Percentiles rank a stretch among this genome's conserved stretches.
Conservation (phyloP, 2,329 filamentous ascomycete species). For the Ascochyta lentis region DNA sequence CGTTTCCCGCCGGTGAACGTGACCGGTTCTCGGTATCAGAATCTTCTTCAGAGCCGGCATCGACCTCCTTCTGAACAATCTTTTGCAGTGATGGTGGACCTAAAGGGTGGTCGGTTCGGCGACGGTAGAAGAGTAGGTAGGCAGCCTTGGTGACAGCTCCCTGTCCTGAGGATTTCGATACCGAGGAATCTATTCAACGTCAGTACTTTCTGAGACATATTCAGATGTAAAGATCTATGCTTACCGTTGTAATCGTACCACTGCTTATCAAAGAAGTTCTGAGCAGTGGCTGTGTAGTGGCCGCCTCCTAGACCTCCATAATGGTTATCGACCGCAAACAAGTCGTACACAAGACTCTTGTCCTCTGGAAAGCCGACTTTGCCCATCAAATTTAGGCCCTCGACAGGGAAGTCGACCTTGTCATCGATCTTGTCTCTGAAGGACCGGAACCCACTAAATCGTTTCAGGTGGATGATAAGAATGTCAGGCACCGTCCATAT, state of each 20-base stretch:
- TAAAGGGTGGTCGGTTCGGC: slow-evolving; percentile 76
- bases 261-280: slow-evolving; percentile 84
- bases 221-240: not conserved
- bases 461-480: slow-evolving; percentile 91
- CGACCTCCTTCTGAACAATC: slow-evolving; percentile 66
- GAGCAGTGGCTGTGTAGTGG: slow-evolving; percentile 93
- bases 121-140: slow-evolving; percentile 95
- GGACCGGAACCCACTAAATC: slow-evolving; percentile 84
- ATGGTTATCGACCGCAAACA: slow-evolving; percentile 96
- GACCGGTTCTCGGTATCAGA: slow-evolving; percentile 44
- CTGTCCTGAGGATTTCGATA: slow-evolving; percentile 64
- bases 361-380: slow-evolving; percentile 81
- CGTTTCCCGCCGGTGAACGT: slow-evolving; percentile 74
- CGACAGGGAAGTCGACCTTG: slow-evolving; percentile 87
- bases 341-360: slow-evolving; percentile 85
- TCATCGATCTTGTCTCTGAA: slow-evolving; percentile 92
- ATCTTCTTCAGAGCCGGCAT: slow-evolving; percentile 55
- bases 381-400: slow-evolving; percentile 80
- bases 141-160: slow-evolving; percentile 76
- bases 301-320: slow-evolving; percentile 92
- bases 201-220: slow-evolving; percentile 40
- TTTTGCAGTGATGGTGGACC: slow-evolving; percentile 78
- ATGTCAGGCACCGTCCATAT: slow-evolving; percentile 97
- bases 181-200: slow-evolving; percentile 72
- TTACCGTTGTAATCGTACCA: slow-evolving; percentile 98